Base-by-base conservation (phyloP, 2,329 filamentous ascomycete genomes). In the Xylaria sp. region DNA sequence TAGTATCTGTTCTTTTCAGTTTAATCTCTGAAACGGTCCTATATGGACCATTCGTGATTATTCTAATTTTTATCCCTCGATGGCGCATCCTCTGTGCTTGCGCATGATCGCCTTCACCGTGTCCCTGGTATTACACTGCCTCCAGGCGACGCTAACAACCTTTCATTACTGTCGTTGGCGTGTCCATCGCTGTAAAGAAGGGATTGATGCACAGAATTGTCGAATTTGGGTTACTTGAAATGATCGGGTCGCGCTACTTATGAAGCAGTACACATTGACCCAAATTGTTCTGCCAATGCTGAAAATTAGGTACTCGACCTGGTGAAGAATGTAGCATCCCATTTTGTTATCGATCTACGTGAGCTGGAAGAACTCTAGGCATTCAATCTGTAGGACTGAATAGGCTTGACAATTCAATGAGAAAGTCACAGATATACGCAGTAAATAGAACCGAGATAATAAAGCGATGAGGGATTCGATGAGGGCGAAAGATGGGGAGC, bases 1-100 rank as follows among this genome's bases (percentile, higher is more conserved):
- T 93, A 93, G 91, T 93, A 93, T 92, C 90, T 93, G 91, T 93
- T 94, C 91, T 94, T 93, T 91, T 92, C 89, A 94, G 91, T 93
- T 94, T 94, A 93, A 93, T 93, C 89, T 91, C 91, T 93, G 90
- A 90, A 91, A 93, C 86, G 85, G 84, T 84, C 85, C 87, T 86
- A 91, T 36, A 82, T 84, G 87, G 84, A 83, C 83, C 84, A 86
- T 86, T 86, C 84, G 84, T 88, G 90, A 92, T 94, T 93, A 92
- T 87, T 88, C 89, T 85, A 86, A 92, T 94, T 91, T 90, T 92
- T 92, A 85, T 74, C 81, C 67, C 74, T 15, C 67, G 71, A 86
- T n/a, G n/a, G n/a, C n/a, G n/a, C n/a, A n/a, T n/a, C n/a, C n/a
- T n/a, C n/a, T n/a, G n/a, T n/a, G n/a, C n/a, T n/a, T n/a, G n/a